A percentile compares a stretch with the other conserved stretches of the same genome.
Conservation (phyloP, 2,329 filamentous ascomycete species). For the Venturia pyrina region DNA sequence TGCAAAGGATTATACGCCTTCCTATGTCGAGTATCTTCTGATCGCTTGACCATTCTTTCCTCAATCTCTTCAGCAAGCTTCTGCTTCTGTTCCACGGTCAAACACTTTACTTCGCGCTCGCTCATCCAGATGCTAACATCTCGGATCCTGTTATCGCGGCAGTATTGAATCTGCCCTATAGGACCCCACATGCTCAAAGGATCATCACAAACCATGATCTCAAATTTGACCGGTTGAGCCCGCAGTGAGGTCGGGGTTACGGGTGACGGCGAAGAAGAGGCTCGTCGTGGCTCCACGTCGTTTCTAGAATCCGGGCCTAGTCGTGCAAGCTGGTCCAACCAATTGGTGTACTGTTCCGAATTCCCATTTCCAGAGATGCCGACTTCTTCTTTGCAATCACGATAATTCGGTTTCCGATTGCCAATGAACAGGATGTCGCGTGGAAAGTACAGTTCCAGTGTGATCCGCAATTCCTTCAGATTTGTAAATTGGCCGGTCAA, state of each 20-base stretch:
- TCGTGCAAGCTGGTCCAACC: neutral
- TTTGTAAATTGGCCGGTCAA: neutral
- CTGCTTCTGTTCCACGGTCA: slow-evolving; percentile 10
- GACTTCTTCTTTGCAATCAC: slow-evolving; percentile 3
- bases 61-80: slow-evolving; percentile 1
- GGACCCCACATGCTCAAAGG: slow-evolving; percentile 6
- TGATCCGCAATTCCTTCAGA: neutral
- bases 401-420: neutral
- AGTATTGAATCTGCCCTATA: neutral
- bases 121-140: neutral
- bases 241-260: neutral
- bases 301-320: neutral
- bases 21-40: neutral
- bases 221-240: neutral
- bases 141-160: slow-evolving; percentile 1
- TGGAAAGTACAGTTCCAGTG: slow-evolving; percentile 10
- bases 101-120: slow-evolving; percentile 2
- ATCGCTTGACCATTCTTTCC: neutral
- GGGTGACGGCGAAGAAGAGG: neutral
- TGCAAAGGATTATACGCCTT: no score
- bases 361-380: neutral
- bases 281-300: neutral
- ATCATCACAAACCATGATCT: slow-evolving; percentile 9
- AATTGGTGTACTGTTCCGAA: neutral
- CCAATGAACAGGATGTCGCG: neutral